phyloP scores from a whole-genome alignment of 495 filamentous ascomycete species.

The Podospora tetraspora region DNA sequence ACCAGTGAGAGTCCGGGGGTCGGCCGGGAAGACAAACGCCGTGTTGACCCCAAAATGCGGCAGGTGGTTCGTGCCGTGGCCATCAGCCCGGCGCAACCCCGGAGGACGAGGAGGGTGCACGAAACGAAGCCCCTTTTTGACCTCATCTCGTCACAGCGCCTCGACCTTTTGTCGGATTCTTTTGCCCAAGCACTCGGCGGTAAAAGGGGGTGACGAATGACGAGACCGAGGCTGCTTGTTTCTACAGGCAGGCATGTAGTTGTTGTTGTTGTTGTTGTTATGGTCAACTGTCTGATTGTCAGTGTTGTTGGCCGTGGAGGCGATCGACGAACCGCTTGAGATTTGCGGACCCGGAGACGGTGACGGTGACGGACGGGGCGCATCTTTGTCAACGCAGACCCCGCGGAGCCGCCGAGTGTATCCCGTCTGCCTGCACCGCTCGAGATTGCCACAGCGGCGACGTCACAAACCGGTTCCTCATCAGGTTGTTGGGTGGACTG shows the following conservation, averaged over 20 bases:
- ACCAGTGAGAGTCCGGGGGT: not conserved
- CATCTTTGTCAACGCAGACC: not conserved
- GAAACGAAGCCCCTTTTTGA: not conserved
- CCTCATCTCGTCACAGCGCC: too few species aligned
- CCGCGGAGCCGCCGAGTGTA: not conserved
- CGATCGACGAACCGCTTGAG: not conserved
- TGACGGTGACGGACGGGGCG: not conserved
- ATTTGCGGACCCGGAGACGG: not conserved
- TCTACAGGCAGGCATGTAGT: not conserved
- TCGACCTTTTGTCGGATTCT: not conserved
- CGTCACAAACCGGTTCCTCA: not conserved
- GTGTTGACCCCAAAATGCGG: not conserved
- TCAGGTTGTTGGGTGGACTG: not conserved
- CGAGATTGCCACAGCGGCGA: not conserved
- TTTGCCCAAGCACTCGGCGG: not conserved
- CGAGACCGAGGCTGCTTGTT: not conserved
- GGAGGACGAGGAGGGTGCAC: not conserved
- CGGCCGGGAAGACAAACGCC: not conserved
- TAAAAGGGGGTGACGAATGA: not conserved
- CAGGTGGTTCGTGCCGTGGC: not conserved
- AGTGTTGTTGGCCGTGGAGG: not conserved
- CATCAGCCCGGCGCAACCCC: not conserved
- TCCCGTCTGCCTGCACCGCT: too few species aligned
- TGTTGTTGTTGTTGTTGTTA: too few species aligned
- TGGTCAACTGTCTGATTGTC: too few species aligned